These are phyloP conservation scores for Guadua angustifolia DNA, from an alignment of 176 grass and related monocot species.

Conservation along the genomic window DNA sequence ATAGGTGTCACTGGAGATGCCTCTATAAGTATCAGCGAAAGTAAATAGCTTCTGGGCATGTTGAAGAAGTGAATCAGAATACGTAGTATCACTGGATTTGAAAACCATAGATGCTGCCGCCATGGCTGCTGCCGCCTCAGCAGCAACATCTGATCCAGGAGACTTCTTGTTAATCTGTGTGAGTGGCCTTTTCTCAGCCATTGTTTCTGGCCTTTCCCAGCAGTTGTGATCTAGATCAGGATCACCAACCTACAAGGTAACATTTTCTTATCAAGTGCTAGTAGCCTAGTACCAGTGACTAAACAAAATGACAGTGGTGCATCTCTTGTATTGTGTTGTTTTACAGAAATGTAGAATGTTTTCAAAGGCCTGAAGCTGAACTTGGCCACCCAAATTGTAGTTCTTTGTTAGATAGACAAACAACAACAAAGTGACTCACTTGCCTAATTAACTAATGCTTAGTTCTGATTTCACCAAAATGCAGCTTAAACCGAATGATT, in stretches of 20 bases:
- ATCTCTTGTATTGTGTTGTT: slow-evolving; percentile 12
- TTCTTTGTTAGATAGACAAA: background rate
- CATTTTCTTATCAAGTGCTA: background rate
- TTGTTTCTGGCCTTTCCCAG: slow-evolving; percentile 97
- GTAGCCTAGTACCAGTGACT: background rate
- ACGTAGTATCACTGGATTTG: slow-evolving; percentile 69
- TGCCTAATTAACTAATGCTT: background rate
- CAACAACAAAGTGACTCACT: slow-evolving; percentile 2
- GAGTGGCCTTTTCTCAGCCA: slow-evolving; percentile 87
- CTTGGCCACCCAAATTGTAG: background rate
- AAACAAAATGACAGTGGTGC: background rate
- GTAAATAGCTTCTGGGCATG: slow-evolving; percentile 94
- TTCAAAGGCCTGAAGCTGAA: background rate
- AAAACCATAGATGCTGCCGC: slow-evolving; percentile 92
- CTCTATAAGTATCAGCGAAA: slow-evolving; percentile 81
- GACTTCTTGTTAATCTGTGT: slow-evolving; percentile 73
- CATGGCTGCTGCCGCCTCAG: slow-evolving; percentile 90
- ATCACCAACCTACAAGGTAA: slow-evolving; percentile 79
- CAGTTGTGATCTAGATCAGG: slow-evolving; percentile 93
- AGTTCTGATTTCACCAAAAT: slow-evolving; percentile 33
- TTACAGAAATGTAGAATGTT: slow-evolving; percentile 6
- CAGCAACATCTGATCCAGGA: slow-evolving; percentile 89
- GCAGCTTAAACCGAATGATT: background rate
- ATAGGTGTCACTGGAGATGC: slow-evolving; percentile 68
- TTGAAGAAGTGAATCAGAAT: slow-evolving; percentile 84